Evolutionary conservation across 192 early-diverging fungal species (phyloP).

Genomic region (Rhizophagus prolifer): DNA sequence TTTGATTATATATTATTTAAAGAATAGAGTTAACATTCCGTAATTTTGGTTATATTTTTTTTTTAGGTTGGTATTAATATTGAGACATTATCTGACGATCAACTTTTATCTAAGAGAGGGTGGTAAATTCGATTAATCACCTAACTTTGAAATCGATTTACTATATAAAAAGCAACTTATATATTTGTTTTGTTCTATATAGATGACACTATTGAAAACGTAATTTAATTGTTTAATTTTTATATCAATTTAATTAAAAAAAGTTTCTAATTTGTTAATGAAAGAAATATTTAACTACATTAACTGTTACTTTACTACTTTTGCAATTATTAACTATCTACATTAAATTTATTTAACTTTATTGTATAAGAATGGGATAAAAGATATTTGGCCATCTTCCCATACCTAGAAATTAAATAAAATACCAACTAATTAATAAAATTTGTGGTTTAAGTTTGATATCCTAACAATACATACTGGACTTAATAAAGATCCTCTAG

Average conservation of each 20-base stretch:
- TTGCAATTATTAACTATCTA: background rate
- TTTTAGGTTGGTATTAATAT: constrained; percentile 33
- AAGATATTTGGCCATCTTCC: constrained; percentile 28
- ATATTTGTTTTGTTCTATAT: no score
- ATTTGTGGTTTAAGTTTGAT: background rate
- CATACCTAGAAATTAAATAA: constrained; percentile 18
- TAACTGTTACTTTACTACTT: background rate
- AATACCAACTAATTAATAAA: background rate
- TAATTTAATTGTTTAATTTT: no score
- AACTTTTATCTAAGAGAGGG: constrained; percentile 24
- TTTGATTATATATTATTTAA: constrained; percentile 16
- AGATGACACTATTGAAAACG: no score
- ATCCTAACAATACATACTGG: background rate
- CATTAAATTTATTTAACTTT: background rate
- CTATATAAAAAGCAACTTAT: no score
- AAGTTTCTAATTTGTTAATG: background rate
- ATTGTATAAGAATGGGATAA: constrained; percentile 19
- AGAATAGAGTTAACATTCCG: background rate
- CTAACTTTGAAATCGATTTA: no score
- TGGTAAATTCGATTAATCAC: background rate
- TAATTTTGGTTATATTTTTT: background rate
- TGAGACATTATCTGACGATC: constrained; percentile 16
- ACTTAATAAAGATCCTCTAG: constrained; percentile 25
- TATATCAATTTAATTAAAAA: no score
- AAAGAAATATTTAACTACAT: background rate